phyloP scores from a whole-genome alignment of 2,329 filamentous ascomycete genomes.

The Gremmenia infestans region DNA sequence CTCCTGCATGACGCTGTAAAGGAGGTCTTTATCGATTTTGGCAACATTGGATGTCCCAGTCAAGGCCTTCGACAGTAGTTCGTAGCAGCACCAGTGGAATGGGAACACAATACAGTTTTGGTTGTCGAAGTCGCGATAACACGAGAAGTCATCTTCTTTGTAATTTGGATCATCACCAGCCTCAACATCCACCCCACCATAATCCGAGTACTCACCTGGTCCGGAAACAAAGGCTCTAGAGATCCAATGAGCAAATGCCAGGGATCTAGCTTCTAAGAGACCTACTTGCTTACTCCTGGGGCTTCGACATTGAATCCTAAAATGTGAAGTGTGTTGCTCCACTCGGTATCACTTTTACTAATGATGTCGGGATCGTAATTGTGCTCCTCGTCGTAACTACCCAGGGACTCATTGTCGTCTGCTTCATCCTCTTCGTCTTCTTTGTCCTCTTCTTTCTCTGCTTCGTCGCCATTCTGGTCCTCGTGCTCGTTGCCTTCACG shows the following conservation, averaged over 20 bases:
- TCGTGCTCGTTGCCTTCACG: not conserved
- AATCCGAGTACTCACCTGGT: not conserved
- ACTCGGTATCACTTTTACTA: not conserved
- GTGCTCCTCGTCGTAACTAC: not conserved
- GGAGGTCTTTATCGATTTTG: slow-evolving; percentile 1
- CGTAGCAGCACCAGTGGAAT: slow-evolving; percentile 8
- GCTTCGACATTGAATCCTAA: not conserved
- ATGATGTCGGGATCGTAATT: slow-evolving; percentile 1
- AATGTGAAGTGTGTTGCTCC: not conserved
- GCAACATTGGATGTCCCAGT: not conserved
- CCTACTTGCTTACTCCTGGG: slow-evolving; percentile 1
- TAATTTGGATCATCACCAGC: slow-evolving; percentile 1
- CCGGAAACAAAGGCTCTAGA: slow-evolving; percentile 1
- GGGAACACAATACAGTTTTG: slow-evolving; percentile 1
- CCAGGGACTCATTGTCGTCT: not conserved
- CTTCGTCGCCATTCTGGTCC: not conserved
- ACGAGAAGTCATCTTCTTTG: not conserved
- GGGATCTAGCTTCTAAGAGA: not conserved
- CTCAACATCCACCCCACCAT: slow-evolving; percentile 1
- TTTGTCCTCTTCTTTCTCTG: not conserved
- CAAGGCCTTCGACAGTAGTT: slow-evolving; percentile 1
- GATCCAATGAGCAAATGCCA: not conserved
- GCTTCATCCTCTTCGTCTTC: not conserved
- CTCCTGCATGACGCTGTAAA: not conserved
- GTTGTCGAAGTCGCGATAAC: not conserved